Conservation (phyloP, 2,329 filamentous ascomycete species). For the Didymella glomerata region DNA sequence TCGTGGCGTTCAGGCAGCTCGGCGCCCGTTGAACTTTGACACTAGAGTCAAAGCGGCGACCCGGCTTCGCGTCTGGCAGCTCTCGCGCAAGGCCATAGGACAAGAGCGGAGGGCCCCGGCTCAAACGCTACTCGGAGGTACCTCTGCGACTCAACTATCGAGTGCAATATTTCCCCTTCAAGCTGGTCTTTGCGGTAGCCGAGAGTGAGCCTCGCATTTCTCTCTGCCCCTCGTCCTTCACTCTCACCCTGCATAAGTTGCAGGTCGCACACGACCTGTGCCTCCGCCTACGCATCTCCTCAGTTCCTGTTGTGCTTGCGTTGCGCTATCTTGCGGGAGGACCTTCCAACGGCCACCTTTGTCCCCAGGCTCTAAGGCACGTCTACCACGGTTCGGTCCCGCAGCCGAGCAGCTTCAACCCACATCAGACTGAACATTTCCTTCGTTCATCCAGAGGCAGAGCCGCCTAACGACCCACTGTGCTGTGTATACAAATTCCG, state of each 20-base stretch:
- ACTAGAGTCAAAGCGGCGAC: constrained; percentile 36
- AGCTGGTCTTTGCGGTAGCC: constrained; percentile 24
- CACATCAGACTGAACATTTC: constrained; percentile 5
- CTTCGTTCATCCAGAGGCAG: neutral
- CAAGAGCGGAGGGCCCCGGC: constrained; percentile 41
- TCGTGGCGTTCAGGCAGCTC: constrained; percentile 39
- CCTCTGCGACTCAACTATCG: constrained; percentile 29
- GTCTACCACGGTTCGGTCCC: constrained; percentile 34
- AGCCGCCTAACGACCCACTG: neutral
- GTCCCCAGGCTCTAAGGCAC: constrained; percentile 21
- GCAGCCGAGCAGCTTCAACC: constrained; percentile 21
- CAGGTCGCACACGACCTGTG: constrained; percentile 18
- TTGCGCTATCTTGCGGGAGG: constrained; percentile 25
- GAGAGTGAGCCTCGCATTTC: constrained; percentile 22
- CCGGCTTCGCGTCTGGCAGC: constrained; percentile 27
- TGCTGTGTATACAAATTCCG: neutral
- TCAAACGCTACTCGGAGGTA: constrained; percentile 24
- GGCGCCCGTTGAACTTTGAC: constrained; percentile 41
- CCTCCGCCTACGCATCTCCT: constrained; percentile 16
- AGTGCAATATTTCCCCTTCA: constrained; percentile 27
- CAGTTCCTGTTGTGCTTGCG: constrained; percentile 26
- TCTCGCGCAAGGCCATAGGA: constrained; percentile 36
- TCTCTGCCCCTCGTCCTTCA: constrained; percentile 22
- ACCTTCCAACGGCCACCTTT: constrained; percentile 27
- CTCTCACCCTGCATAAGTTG: constrained; percentile 22